These are phyloP conservation scores for Achaetomium macrosporum DNA, from an alignment of 2,329 filamentous ascomycete species.

Conservation along the genomic window DNA sequence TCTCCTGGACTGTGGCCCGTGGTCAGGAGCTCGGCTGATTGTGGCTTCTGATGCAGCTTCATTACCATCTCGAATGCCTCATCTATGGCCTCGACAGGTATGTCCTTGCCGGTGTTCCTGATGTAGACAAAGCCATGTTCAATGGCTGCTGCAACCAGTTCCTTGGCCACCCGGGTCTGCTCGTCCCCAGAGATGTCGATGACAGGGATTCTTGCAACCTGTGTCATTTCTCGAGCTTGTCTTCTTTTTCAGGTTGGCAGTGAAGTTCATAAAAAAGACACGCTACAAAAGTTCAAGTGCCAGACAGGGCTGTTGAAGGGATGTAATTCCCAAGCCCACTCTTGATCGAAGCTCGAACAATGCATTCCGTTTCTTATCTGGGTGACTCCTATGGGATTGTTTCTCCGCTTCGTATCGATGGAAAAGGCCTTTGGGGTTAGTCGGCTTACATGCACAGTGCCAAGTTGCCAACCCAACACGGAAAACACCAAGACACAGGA, in stretches of 20 bases:
- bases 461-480: too few relatives aligned
- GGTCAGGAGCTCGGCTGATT: not conserved
- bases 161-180: slow-evolving; percentile 51
- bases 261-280: not conserved
- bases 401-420: too few relatives aligned
- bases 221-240: slow-evolving; percentile 25
- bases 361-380: not conserved
- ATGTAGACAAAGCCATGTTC: slow-evolving; percentile 89
- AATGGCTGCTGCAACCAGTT: slow-evolving; percentile 72
- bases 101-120: slow-evolving; percentile 64
- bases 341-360: not conserved
- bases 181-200: slow-evolving; percentile 70
- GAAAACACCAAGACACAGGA: too few relatives aligned
- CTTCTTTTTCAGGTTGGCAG: not conserved
- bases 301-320: too few relatives aligned
- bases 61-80: slow-evolving; percentile 67
- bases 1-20: slow-evolving; percentile 50
- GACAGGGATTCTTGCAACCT: slow-evolving; percentile 59
- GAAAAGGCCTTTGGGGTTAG: not conserved
- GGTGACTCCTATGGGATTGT: too few relatives aligned
- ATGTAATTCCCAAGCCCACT: not conserved
- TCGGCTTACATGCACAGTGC: not conserved
- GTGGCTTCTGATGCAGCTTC: not conserved
- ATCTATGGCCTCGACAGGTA: slow-evolving; percentile 60
- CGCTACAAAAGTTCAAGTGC: too few relatives aligned